phyloP scores from a whole-genome alignment of 1,139 yeast species.

The Suhomyces bribrorum region DNA sequence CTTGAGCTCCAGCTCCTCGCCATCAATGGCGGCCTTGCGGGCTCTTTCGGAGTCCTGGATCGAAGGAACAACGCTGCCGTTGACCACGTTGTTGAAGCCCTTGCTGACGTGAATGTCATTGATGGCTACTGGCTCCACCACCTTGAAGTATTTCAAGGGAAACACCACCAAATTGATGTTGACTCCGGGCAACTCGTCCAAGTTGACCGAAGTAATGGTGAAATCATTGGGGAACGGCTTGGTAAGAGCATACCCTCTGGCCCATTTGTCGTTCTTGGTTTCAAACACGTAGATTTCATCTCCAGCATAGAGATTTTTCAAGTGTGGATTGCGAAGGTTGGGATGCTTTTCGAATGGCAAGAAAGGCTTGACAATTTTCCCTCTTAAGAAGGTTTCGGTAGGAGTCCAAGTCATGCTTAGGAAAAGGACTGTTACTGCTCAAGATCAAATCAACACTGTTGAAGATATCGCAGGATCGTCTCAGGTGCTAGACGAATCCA shows the following conservation, averaged over 20 bases:
- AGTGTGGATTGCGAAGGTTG: constrained; percentile 38
- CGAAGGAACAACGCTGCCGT: constrained; percentile 43
- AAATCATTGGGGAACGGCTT: constrained; percentile 72
- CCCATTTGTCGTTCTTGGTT: constrained; percentile 67
- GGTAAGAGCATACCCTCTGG: constrained; percentile 68
- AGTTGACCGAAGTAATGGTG: constrained; percentile 58
- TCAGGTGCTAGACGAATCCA: no score
- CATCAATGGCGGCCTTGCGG: constrained; percentile 33
- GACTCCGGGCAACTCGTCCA: constrained; percentile 62
- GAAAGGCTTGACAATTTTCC: constrained; percentile 59
- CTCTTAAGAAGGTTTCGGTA: constrained; percentile 43
- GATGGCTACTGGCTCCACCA: constrained; percentile 37
- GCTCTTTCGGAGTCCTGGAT: constrained; percentile 47
- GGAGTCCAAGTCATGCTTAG: constrained; percentile 36
- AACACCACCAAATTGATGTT: constrained; percentile 56
- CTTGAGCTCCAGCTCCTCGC: constrained; percentile 14
- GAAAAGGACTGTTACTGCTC: not conserved
- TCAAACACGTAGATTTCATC: constrained; percentile 82
- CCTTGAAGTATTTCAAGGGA: constrained; percentile 55
- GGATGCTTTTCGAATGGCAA: constrained; percentile 59
- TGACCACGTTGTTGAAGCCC: constrained; percentile 36
- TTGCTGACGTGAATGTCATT: constrained; percentile 25
- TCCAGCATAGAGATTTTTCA: constrained; percentile 70
- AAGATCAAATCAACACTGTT: constrained; percentile 1
- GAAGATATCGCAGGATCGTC: no score